phyloP scores from a whole-genome alignment of 2,329 filamentous ascomycete genomes.

The Fonsecaea pedrosoi region DNA sequence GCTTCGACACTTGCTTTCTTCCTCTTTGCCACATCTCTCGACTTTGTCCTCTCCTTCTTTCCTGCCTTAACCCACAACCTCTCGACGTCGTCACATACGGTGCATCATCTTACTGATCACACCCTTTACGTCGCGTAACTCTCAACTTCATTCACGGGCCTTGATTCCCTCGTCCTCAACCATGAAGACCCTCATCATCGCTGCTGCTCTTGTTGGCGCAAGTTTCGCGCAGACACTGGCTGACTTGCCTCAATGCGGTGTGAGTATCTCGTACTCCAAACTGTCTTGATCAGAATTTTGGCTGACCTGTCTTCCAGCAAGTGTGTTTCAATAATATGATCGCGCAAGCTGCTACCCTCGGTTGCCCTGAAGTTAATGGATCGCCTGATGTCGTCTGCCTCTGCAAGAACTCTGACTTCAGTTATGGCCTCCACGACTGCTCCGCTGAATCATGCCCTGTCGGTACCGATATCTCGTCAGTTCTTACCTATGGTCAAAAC shows the following conservation, averaged over 20 bases:
- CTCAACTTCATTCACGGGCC: slow-evolving; percentile 27
- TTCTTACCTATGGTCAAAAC: slow-evolving; percentile 45
- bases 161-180: slow-evolving; percentile 28
- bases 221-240: slow-evolving; percentile 38
- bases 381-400: slow-evolving; percentile 48
- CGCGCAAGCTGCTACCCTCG: slow-evolving; percentile 47
- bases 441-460: slow-evolving; percentile 51
- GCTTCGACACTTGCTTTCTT: slow-evolving; percentile 7
- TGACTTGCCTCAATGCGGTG: slow-evolving; percentile 41
- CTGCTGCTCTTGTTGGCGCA: slow-evolving; percentile 38
- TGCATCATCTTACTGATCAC: slow-evolving; percentile 34
- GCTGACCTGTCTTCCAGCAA: slow-evolving; percentile 45
- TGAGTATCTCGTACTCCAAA: slow-evolving; percentile 34
- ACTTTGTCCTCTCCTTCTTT: slow-evolving; percentile 25
- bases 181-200: slow-evolving; percentile 42
- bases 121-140: slow-evolving; percentile 36
- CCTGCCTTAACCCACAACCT: slow-evolving; percentile 13
- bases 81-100: slow-evolving; percentile 29
- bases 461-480: slow-evolving; percentile 44
- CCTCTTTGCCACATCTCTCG: slow-evolving; percentile 22
- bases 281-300: neutral
- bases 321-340: slow-evolving; percentile 56
- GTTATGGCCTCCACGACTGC: slow-evolving; percentile 56
- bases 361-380: slow-evolving; percentile 43
- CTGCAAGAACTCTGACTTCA: slow-evolving; percentile 51